phyloP scores from a whole-genome alignment of 306 rosid genomes.

The Cucumis sativus region DNA sequence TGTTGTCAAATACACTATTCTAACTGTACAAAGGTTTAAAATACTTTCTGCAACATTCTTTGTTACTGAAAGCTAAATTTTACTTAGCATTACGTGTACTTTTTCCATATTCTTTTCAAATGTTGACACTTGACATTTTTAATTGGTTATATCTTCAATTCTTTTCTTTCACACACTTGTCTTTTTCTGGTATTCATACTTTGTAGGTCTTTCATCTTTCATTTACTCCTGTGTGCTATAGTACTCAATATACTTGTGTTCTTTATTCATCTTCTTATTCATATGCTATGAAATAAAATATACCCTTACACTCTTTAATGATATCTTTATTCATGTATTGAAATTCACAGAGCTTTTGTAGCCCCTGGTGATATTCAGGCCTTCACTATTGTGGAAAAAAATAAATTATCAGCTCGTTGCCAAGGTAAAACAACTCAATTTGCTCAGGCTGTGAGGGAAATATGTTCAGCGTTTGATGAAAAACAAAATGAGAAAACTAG shows the following conservation, averaged over 20 bases:
- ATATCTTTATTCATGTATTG: neutral
- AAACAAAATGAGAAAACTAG: conserved; percentile 41
- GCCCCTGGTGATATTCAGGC: conserved; percentile 81
- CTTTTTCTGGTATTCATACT: neutral
- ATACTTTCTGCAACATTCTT: neutral
- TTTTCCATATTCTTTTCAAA: neutral
- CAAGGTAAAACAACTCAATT: conserved; percentile 68
- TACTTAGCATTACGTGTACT: neutral
- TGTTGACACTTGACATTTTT: neutral
- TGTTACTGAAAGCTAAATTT: neutral
- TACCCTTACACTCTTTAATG: neutral
- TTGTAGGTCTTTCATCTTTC: neutral
- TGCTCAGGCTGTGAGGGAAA: conserved; percentile 86
- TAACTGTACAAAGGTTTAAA: neutral
- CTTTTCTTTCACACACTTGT: neutral
- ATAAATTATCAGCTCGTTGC: conserved; percentile 53
- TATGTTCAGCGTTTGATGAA: conserved; percentile 76
- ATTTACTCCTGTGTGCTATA: neutral
- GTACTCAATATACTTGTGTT: neutral
- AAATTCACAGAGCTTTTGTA: conserved; percentile 75
- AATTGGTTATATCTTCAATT: neutral
- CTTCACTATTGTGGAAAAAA: conserved; percentile 63
- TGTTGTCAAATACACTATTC: neutral
- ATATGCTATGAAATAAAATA: neutral
- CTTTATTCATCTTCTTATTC: neutral